Percentiles rank a stretch among this genome's conserved stretches.
Conservation (phyloP, 2,329 filamentous ascomycete species). For the Penicillium paneum region DNA sequence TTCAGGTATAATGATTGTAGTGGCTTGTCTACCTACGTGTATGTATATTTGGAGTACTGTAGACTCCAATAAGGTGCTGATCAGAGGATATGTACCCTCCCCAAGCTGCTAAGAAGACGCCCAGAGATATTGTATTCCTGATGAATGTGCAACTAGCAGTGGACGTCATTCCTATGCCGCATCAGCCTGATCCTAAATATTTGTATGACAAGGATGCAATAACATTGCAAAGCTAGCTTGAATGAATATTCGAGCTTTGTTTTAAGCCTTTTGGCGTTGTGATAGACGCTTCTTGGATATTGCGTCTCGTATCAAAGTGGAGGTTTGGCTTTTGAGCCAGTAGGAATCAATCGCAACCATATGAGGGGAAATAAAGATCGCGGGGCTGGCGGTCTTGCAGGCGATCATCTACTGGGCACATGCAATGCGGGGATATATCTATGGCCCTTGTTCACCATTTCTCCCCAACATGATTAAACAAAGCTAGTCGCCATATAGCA, state of each 20-base stretch:
- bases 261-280: neutral
- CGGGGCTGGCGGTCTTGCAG: neutral
- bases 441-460: neutral
- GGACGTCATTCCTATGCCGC: neutral
- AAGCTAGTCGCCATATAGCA: too few relatives aligned
- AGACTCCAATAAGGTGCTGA: neutral
- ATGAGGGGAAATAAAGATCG: neutral
- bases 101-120: neutral
- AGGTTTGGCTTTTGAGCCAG: neutral
- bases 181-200: neutral
- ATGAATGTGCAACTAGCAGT: neutral
- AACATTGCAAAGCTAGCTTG: neutral
- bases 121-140: neutral
- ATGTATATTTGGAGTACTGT: neutral
- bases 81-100: too few relatives aligned
- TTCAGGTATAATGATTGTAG: too few relatives aligned
- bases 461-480: neutral
- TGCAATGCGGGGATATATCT: slow-evolving; percentile 2
- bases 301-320: neutral
- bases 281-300: neutral
- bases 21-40: too few relatives aligned
- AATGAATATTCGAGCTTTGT: neutral
- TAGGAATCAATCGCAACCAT: neutral
- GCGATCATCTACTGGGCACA: neutral
- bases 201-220: neutral